A percentile compares a stretch with the other conserved stretches of the same genome.
Conservation (phyloP, 140 eudicot genomes). For the Cichorium intybus region DNA sequence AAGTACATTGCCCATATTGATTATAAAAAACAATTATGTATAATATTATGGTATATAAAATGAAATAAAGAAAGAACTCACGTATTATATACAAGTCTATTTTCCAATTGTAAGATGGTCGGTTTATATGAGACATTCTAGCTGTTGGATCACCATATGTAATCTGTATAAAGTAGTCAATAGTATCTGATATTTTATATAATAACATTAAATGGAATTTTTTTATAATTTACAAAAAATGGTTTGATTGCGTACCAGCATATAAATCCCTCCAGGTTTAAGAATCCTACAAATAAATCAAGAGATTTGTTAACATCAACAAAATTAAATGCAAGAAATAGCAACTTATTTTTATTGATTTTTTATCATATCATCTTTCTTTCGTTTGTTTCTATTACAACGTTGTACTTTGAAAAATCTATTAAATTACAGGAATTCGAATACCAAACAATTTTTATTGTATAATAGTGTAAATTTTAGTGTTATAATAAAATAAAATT, state of each 20-base stretch:
- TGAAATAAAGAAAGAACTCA: constrained; percentile 35
- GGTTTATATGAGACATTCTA: constrained; percentile 71
- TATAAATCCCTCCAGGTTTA: constrained; percentile 91
- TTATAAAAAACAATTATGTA: no score
- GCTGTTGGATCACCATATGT: constrained; percentile 94
- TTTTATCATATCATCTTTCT: no score
- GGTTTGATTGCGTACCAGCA: constrained; percentile 59
- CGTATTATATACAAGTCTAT: constrained; percentile 80
- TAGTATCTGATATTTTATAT: constrained; percentile 1
- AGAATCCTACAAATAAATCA: constrained; percentile 66
- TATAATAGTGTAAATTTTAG: no score
- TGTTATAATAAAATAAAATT: background rate
- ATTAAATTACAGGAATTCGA: no score
- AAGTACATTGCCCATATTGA: no score
- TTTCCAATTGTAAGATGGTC: constrained; percentile 80
- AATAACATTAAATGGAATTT: no score
- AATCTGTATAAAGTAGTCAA: constrained; percentile 51
- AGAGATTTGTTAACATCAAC: no score
- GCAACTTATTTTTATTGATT: no score
- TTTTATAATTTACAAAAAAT: constrained; percentile 6
- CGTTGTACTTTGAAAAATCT: no score
- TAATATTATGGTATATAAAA: background rate
- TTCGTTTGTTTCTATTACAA: no score
- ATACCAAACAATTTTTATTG: no score
- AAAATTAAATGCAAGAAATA: no score